A percentile compares a stretch with the other conserved stretches of the same genome.
Evolutionary conservation across 169 alveolate genomes (phyloP).

Genomic region (Plasmodium gonderi): DNA sequence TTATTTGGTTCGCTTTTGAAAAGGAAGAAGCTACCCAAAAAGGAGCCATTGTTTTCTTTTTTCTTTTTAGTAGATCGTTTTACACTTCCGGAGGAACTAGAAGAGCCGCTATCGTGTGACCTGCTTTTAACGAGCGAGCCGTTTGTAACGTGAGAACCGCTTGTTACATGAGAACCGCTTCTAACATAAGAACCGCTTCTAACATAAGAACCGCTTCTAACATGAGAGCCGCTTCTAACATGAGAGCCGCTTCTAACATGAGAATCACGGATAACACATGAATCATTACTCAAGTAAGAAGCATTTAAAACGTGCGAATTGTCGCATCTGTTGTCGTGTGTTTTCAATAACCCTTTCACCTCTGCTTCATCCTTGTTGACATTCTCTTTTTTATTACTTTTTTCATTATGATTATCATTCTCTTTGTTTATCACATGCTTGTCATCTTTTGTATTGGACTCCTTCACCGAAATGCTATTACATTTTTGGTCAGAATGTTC

Average conservation of each 20-base stretch:
- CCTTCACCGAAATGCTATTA: not conserved
- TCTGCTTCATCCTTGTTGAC: not conserved
- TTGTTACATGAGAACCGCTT: not conserved
- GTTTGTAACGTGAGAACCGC: not conserved
- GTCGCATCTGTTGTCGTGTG: too few species aligned
- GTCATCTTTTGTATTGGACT: not conserved
- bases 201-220: not conserved
- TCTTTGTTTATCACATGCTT: not conserved
- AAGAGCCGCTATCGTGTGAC: not conserved
- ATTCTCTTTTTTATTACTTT: not conserved
- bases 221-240: not conserved
- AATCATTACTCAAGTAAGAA: too few species aligned
- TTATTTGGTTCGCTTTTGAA: constrained; percentile 22
- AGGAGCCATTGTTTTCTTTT: constrained; percentile 10
- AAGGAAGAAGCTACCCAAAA: constrained; percentile 29
- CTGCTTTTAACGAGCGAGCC: not conserved
- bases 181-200: not conserved
- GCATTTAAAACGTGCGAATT: too few species aligned
- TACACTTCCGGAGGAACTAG: not conserved
- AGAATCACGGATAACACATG: too few species aligned
- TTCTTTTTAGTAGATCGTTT: not conserved
- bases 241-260: not conserved
- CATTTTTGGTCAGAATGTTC: not conserved
- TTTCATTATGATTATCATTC: not conserved
- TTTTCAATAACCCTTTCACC: too few species aligned